Evolutionary conservation across 2,329 filamentous ascomycete genomes (phyloP), one percentile per base, ranked within the genome.

Genomic region (Colletotrichum orbiculare): DNA sequence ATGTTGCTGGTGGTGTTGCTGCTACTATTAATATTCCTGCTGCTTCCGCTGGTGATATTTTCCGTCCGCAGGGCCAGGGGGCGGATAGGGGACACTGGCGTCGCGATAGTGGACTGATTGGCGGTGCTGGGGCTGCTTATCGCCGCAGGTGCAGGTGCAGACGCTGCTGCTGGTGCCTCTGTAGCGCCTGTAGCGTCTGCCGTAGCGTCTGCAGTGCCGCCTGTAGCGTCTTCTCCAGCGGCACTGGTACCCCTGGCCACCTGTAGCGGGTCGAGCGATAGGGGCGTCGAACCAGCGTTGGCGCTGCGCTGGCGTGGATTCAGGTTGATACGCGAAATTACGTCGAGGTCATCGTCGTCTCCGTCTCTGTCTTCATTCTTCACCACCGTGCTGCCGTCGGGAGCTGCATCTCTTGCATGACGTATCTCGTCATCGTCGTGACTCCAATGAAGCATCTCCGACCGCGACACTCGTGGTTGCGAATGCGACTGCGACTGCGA

Each of bases 221-320:
- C 13, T 17, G 35, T 15, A 8, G 25, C 42, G 47, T 49, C 42
- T 42, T 61, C 48, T 54, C 43, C 54, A 47, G 59, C 43, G 43
- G 54, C 60, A 48, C 49, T 59, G 61, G 15, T 49, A 42, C 61
- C 38, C 60, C 54, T 59, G 60, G 42, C 46, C 62, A 57, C 53
- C 62, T 53, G 58, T 41, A 62, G 52, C 62, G 52, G 52, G 35
- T 65, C 64, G 46, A 68, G 60, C n/a, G 52, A 64, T 54, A 67
- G 64, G 47, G 67, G 67, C 42, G 67, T 68, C 41, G 67, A 67
- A 34, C 67, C 67, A 47, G 67, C 64, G 53, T 60, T 25, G 25
- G 25, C 25, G 25, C 25, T 25, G 4, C 25, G 25, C 25, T 25
- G 52, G 56, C 64, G 59, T 53, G 61, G 62, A 50, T 58, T 57